Percentiles rank a stretch among this genome's conserved stretches.
phyloP scores from a whole-genome alignment of 495 filamentous ascomycete species.

The Penicillium nucicola region DNA sequence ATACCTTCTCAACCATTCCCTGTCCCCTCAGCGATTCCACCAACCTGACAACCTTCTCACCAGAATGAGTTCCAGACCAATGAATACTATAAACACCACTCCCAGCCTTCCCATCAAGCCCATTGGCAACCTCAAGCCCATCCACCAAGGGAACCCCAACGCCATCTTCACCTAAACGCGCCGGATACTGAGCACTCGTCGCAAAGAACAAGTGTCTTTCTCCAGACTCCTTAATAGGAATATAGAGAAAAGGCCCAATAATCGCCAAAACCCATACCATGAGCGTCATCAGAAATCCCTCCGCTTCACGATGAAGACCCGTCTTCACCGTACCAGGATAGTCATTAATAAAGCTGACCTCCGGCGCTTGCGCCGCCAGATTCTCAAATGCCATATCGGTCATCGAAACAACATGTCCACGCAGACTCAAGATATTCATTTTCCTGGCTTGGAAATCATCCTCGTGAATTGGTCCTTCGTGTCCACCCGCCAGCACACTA shows the following conservation, averaged over 20 bases:
- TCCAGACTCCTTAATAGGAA: constrained; percentile 43
- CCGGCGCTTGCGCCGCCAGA: constrained; percentile 44
- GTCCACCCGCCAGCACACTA: constrained; percentile 47
- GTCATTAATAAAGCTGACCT: constrained; percentile 56
- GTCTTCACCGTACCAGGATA: constrained; percentile 55
- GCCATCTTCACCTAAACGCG: constrained; percentile 18
- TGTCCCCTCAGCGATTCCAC: constrained; percentile 35
- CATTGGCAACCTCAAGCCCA: constrained; percentile 29
- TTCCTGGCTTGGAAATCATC: constrained; percentile 43
- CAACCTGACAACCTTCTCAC: constrained; percentile 27
- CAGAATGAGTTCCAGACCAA: constrained; percentile 37
- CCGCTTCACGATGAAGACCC: constrained; percentile 19
- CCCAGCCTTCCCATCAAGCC: constrained; percentile 43
- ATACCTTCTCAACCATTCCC: constrained; percentile 43
- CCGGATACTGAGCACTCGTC: constrained; percentile 49
- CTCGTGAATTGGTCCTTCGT: constrained; percentile 50
- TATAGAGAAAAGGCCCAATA: constrained; percentile 25
- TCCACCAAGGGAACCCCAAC: constrained; percentile 31
- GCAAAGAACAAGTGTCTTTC: constrained; percentile 54
- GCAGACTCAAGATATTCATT: constrained; percentile 19
- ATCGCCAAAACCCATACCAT: constrained; percentile 10
- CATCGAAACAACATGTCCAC: constrained; percentile 40
- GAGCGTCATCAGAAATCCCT: constrained; percentile 7
- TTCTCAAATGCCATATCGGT: constrained; percentile 50
- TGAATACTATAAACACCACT: constrained; percentile 53